Base-by-base conservation (phyloP, 106 monocot species). In the Phalaenopsis aphrodite region DNA sequence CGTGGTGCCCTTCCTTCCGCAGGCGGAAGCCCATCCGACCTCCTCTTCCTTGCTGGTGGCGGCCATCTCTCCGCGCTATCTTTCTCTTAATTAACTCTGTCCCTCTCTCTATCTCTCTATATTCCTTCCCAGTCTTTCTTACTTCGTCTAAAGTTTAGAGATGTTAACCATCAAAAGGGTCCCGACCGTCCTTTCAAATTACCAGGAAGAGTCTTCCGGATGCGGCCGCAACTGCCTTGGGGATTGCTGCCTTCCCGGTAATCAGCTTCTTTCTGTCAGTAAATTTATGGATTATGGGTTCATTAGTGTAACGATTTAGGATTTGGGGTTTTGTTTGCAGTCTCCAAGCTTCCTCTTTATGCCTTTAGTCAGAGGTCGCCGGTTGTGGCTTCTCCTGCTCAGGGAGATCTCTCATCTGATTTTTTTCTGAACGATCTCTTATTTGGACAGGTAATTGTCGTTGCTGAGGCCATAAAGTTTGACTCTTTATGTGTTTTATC, bases 301-400 rank as follows among this genome's bases (percentile, higher is more conserved):
- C 52, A 49, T 5, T 61, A n/a, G 61, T 21, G 42, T 45, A 15
- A 41, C 74, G 1, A 37, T 66, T 75, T 57, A 23, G 11, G 30
- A 8, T 76, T 47, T 76, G 49, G 21, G 47, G 76, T 0, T 49
- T 24, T 76, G 14, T 45, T 73, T 75, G 75, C 82, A 93, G 93
- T 87, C 66, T 93, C 93, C 15, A 90, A 83, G 84, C 85, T 93
- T 75, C 88, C 93, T 4, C 88, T 90, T 21, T 93, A 87, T 77
- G 85, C 80, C 16, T 85, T 87, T 78, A 79, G 81, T 12, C 65
- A 19, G 21, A 79, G 52, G 3, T 46, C 49, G 55, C 74, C 18
- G 16, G 36, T 58, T 24, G 57, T 38, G n/a, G 55, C 79, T 8
- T 36, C 71, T 78, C 56, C 61, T 17, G 19, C 38, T 43, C 64